Base-by-base conservation (phyloP, 2,329 filamentous ascomycete species). In the Botrytis deweyae region DNA sequence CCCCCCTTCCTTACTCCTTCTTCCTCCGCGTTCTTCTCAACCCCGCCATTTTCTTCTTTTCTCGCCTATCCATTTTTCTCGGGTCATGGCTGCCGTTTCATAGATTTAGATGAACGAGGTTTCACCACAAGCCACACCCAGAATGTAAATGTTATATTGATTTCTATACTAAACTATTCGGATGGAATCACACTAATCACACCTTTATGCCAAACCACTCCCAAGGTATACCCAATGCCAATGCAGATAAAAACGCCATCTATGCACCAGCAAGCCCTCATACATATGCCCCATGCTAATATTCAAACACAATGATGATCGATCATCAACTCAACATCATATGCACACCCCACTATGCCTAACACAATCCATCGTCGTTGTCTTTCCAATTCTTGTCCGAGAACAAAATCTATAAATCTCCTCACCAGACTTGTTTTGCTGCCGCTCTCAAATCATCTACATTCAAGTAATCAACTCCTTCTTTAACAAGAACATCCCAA, bases 401-500 rank as follows among this genome's bases (percentile, higher is more conserved):
- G 25, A 70, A 16, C 1, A 49, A 62, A 71, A 42, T 14, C 33
- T n/a, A 22, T 46, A 20, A 38, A 44, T 9, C 22, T 2, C 29
- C 9, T 75, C 10, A 80, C 79, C 79, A 80, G n/a, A 72, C 72
- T 46, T 76, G 59, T 65, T 70, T 78, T n/a, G 75, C 75, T 6
- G 75, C 80, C 14, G 82, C 86, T 73, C 82, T 81, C 72, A 91
- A 79, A 79, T 91, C 87, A 80, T 91, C 90, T 8, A 88, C 87
- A 79, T 90, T 91, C 70, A 92, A 78, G 63, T 90, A 81, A 79
- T 90, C 89, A 6, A 88, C 87, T 0, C 88, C 89, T 76, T 89
- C 87, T n/a, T 83, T 80, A 18, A 88, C 79, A 49, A 91, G 78
- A 2, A 85, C 81, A 70, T 85, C 82, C 89, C 89, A 91, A 14